These are phyloP conservation scores for Echinochloa phyllopogon DNA, from an alignment of 176 grass and related monocot genomes.

Conservation along the genomic window DNA sequence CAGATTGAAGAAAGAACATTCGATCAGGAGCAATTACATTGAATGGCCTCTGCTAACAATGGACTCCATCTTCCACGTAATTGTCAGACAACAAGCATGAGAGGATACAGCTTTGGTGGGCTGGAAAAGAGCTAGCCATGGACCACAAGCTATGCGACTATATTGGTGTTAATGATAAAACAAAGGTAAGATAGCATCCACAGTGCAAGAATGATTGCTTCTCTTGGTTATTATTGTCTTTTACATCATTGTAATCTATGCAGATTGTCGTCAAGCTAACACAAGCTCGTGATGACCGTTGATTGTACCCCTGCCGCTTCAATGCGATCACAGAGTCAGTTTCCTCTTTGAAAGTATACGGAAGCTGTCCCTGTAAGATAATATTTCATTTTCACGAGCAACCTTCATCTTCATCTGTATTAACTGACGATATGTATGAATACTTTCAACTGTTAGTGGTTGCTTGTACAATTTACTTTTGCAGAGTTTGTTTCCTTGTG, in stretches of 20 bases:
- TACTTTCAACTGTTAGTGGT: not conserved
- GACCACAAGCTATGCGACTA: slow-evolving; percentile 60
- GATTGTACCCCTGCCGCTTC: slow-evolving; percentile 18
- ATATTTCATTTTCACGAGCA: not conserved
- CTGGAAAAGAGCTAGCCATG: slow-evolving; percentile 62
- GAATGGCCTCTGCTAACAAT: not conserved
- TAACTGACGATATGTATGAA: not conserved
- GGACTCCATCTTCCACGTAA: slow-evolving; percentile 1
- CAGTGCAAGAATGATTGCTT: slow-evolving; percentile 9
- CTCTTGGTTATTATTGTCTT: slow-evolving; percentile 9
- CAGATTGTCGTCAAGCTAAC: slow-evolving; percentile 56
- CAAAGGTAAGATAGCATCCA: slow-evolving; percentile 54
- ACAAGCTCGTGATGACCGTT: not conserved
- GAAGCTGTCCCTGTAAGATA: not conserved
- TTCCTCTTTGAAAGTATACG: slow-evolving; percentile 15
- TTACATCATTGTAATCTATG: not conserved
- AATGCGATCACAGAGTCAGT: not conserved
- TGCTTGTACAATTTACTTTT: not conserved
- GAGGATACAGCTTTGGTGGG: slow-evolving; percentile 57
- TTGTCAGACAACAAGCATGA: slow-evolving; percentile 31
- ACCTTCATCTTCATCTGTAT: not conserved
- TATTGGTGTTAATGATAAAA: slow-evolving; percentile 73
- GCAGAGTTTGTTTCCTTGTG: not conserved
- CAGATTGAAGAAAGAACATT: not conserved
- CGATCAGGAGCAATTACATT: not conserved